Base-by-base conservation (phyloP, 768 basidiomycete genomes). In the Russula emetica region DNA sequence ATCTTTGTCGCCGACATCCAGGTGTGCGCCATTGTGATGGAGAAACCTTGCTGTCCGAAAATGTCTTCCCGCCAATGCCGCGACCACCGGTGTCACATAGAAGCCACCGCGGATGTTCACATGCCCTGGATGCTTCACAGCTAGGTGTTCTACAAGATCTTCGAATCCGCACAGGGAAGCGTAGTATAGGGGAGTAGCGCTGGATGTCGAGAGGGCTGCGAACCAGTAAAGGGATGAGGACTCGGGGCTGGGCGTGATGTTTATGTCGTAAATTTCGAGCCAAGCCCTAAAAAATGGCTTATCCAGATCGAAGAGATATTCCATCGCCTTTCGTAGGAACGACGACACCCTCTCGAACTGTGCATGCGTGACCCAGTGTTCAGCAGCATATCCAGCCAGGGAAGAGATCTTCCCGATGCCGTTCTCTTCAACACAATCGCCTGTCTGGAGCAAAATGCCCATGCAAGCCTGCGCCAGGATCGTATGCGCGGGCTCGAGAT, bases 401-500 rank as follows among this genome's bases (percentile, higher is more conserved):
- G 59, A 20, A 14, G 18, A 40, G 3, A 11, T 5, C 6, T 9
- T 38, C 6, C 6, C 6, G 16, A 8, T 2, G 11, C 5, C 14
- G 18, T 30, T 3, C 7, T 22, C 16, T 16, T 28, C 34, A n/a
- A 40, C 7, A 4, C 3, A 9, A 26, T 38, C 24, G 34, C 50
- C 61, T 34, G 30, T 8, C 10, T 2, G 14, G 3, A 55, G 50
- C 5, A 55, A 30, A 28, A 36, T 5, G 20, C 52, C 14, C 14
- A 61, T 11, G 24, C 44, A 61, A 28, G 54, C 53, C 11, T 55
- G 44, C 0, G 53, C 53, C 14, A 61, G 11, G 34, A 55, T 20
- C 5, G 11, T 36, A 38, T 61, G 60, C 1, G 61, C 54, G 0
- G 20, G 11, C n/a, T 56, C 13, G 7, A 42, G 55, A 20, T 11